Percentiles rank a stretch among this genome's conserved stretches.
These are phyloP conservation scores for Rhynchosporium agropyri DNA, from an alignment of 2,329 filamentous ascomycete genomes.

Conservation along the genomic window DNA sequence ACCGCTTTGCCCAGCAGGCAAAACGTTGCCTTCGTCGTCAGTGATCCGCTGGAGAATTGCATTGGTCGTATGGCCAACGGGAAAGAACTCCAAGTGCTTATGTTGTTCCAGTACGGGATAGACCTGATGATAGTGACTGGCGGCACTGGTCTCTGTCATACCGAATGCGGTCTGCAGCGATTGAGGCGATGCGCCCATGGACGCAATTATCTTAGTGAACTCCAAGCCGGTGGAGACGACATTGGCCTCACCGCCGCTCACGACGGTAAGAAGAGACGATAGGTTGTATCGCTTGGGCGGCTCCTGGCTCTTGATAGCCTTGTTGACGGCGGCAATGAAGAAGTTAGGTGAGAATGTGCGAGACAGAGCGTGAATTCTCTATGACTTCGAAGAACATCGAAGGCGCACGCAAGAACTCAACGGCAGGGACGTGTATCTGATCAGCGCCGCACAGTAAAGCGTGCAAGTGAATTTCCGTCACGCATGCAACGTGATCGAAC, in stretches of 20 bases:
- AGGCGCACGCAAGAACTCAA: constrained; percentile 47
- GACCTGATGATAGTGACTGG: constrained; percentile 45
- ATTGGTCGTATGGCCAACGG: constrained; percentile 45
- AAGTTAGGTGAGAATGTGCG: constrained; percentile 51
- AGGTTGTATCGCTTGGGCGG: constrained; percentile 36
- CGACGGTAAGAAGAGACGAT: constrained; percentile 39
- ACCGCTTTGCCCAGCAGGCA: constrained; percentile 41
- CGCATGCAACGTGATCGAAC: constrained; percentile 56
- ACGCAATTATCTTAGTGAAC: constrained; percentile 38
- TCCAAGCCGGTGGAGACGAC: constrained; percentile 41
- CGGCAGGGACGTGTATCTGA: constrained; percentile 51
- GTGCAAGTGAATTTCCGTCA: constrained; percentile 56
- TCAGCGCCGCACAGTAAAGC: constrained; percentile 47
- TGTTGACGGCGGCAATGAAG: constrained; percentile 40
- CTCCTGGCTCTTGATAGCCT: constrained; percentile 9
- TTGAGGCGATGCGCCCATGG: constrained; percentile 41
- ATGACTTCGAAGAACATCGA: constrained; percentile 46
- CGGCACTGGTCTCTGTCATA: constrained; percentile 57
- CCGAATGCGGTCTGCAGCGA: constrained; percentile 49
- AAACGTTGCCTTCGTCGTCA: constrained; percentile 16
- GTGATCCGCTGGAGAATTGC: constrained; percentile 47
- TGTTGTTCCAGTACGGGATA: constrained; percentile 48
- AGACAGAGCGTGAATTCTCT: constrained; percentile 46
- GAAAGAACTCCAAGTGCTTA: constrained; percentile 40
- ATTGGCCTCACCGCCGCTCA: constrained; percentile 53